Conservation (phyloP, 2,329 filamentous ascomycete genomes). For the Hymenoscyphus linearis region DNA sequence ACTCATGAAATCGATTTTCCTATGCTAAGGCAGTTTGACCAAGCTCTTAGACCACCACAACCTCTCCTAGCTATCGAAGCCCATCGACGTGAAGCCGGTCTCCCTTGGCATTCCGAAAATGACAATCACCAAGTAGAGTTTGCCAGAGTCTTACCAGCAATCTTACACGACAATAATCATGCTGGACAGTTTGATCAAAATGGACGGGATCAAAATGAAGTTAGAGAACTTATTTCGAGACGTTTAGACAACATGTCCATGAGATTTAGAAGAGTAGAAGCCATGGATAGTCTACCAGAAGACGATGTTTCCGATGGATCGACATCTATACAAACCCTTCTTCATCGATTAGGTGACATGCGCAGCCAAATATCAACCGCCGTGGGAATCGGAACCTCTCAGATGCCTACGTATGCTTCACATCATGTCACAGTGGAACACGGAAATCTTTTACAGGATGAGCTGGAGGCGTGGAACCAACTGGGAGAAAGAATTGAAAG, state of each 20-base stretch:
- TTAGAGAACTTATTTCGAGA: conserved; percentile 13
- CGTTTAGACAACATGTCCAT: conserved; percentile 23
- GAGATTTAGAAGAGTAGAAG: conserved; percentile 18
- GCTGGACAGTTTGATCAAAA: conserved; percentile 7
- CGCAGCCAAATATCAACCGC: conserved; percentile 16
- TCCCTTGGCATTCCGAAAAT: conserved; percentile 13
- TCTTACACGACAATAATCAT: background rate
- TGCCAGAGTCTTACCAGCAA: conserved; percentile 1
- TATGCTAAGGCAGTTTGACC: conserved; percentile 22
- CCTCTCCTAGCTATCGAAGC: conserved; percentile 17
- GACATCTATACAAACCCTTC: conserved; percentile 10
- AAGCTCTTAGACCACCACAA: conserved; percentile 19
- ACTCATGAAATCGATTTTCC: conserved; percentile 21
- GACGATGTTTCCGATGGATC: background rate
- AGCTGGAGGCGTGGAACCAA: conserved; percentile 22
- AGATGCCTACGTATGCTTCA: background rate
- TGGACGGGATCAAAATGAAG: conserved; percentile 12
- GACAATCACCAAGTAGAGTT: conserved; percentile 6
- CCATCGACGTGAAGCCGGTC: background rate
- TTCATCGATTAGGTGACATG: conserved; percentile 17
- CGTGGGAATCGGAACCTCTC: conserved; percentile 15
- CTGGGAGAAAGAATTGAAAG: conserved; percentile 21
- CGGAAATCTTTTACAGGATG: conserved; percentile 14
- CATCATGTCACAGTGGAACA: conserved; percentile 7
- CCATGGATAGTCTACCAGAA: conserved; percentile 13